phyloP scores from a whole-genome alignment of 2,329 filamentous ascomycete species.

The Knoxdaviesia capensis region DNA sequence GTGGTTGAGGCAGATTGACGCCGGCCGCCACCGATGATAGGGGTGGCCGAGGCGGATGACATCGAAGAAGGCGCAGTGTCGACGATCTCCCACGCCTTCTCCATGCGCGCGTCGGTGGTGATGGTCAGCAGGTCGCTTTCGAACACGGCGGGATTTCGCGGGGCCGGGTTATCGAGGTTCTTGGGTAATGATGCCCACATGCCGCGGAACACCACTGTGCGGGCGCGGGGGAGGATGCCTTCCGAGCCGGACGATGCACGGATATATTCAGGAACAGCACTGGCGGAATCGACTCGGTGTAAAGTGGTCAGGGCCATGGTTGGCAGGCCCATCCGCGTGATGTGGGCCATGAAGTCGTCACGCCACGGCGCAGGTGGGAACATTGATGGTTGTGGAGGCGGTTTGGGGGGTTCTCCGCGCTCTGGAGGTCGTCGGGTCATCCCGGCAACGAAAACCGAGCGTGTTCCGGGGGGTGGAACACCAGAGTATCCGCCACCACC shows the following conservation, averaged over 20 bases:
- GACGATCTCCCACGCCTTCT: conserved; percentile 57
- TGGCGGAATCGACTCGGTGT: conserved; percentile 13
- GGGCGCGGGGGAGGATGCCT: conserved; percentile 31
- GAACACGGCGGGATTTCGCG: conserved; percentile 46
- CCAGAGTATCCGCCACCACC: too few relatives aligned
- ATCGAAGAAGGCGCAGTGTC: conserved; percentile 12
- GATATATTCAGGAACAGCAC: conserved; percentile 5
- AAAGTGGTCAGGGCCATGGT: conserved; percentile 31
- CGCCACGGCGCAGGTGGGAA: conserved; percentile 29
- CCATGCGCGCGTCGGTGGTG: conserved; percentile 78
- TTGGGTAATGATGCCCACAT: conserved; percentile 57
- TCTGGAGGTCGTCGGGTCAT: too few relatives aligned
- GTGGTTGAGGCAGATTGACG: too few relatives aligned
- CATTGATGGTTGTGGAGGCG: neutral
- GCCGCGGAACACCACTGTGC: conserved; percentile 71
- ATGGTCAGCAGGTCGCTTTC: conserved; percentile 64
- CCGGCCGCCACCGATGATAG: too few relatives aligned
- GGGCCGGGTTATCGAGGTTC: conserved; percentile 53
- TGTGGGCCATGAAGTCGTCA: conserved; percentile 26
- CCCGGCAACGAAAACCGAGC: too few relatives aligned
- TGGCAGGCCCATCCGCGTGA: conserved; percentile 24
- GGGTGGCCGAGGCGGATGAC: too few relatives aligned
- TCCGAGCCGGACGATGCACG: conserved; percentile 14
- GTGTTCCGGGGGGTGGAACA: too few relatives aligned
- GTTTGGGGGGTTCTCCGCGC: too few relatives aligned